A percentile compares a stretch with the other conserved stretches of the same genome.
These are phyloP conservation scores for Caryopteris hybrid DNA, from an alignment of 305 asterid species.

Conservation along the genomic window DNA sequence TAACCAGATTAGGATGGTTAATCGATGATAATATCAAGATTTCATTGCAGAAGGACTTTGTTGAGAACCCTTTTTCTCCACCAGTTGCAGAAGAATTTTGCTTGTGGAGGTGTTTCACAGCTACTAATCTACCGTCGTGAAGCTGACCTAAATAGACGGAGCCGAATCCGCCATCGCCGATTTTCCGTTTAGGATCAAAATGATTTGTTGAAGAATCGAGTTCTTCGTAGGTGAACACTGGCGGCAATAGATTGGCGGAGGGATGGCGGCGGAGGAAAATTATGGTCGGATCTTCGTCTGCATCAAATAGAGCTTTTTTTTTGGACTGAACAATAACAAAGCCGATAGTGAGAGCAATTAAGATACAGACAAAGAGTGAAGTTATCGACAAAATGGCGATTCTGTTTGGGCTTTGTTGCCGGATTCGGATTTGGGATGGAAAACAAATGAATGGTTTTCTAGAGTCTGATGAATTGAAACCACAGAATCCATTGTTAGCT, in stretches of 20 bases:
- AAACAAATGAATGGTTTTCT: constrained; percentile 58
- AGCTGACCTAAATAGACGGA: constrained; percentile 80
- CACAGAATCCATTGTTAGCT: constrained; percentile 54
- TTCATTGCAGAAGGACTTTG: constrained; percentile 83
- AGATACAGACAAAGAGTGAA: constrained; percentile 42
- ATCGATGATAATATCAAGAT: constrained; percentile 78
- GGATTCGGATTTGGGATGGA: constrained; percentile 22
- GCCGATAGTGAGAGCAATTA: constrained; percentile 40
- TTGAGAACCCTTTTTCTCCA: constrained; percentile 54
- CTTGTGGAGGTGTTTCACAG: constrained; percentile 84
- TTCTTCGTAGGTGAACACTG: constrained; percentile 82
- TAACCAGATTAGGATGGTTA: constrained; percentile 73
- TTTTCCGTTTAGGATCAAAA: constrained; percentile 70
- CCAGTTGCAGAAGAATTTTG: constrained; percentile 34
- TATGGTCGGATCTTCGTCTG: constrained; percentile 73
- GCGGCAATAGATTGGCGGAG: constrained; percentile 75
- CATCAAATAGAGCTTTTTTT: constrained; percentile 17
- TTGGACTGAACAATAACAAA: constrained; percentile 40
- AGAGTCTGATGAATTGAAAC: constrained; percentile 62
- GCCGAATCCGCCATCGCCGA: constrained; percentile 97
- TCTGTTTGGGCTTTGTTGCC: constrained; percentile 38
- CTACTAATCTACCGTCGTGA: constrained; percentile 56
- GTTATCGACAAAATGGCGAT: constrained; percentile 40
- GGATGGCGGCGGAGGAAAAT: constrained; percentile 80
- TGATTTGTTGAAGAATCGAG: constrained; percentile 63